Base-by-base conservation (phyloP, 768 basidiomycete species). In the Leccinum olivaceopallidum region DNA sequence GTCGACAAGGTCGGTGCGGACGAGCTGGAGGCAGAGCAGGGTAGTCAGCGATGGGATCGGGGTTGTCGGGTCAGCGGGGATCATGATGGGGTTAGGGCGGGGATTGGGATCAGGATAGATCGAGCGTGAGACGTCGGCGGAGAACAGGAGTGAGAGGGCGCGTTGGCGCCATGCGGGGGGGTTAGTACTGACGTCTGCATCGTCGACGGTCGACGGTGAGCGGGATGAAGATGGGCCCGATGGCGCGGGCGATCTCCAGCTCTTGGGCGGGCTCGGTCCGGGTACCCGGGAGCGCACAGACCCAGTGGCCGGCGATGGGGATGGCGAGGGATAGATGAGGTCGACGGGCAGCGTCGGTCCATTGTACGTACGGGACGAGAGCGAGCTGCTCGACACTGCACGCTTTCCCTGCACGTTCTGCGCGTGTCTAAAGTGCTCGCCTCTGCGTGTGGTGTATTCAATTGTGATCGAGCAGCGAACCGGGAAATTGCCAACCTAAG, bases 391-490 rank as follows among this genome's bases (percentile, higher is more conserved):
- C 7, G 65, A 64, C 18, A 39, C 63, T 6, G 65, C 62, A 47
- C 20, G 44, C 28, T 66, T 68, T 30, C 73, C 67, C 58, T 69
- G 78, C 6, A 82, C 63, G 68, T 91, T 91, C 60, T 84, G 86
- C 37, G 75, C 65, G 62, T 82, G 89, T 56, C 88, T 80, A 60
- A 86, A 89, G 48, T 90, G 85, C 69, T 92, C 89, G 10, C 87
- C 89, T 68, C 89, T 90, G 60, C 4, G 32, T 47, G 54, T 4
- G 37, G 13, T 22, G 24, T 6, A 26, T 22, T 57, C 9, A 60
- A 53, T 56, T 26, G 24, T 28, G 5, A 47, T n/a, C 16, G 30
- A n/a, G 28, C 5, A 16, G n/a, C 10, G n/a, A 30, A 57, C 20
- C 7, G 24, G 20, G 51, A 22, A 14, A 50, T 34, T 34, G 53